Percentiles rank a stretch among this genome's conserved stretches.
Evolutionary conservation across 2,329 filamentous ascomycete genomes (phyloP).

Genomic region (Trichoderma afroharzianum): DNA sequence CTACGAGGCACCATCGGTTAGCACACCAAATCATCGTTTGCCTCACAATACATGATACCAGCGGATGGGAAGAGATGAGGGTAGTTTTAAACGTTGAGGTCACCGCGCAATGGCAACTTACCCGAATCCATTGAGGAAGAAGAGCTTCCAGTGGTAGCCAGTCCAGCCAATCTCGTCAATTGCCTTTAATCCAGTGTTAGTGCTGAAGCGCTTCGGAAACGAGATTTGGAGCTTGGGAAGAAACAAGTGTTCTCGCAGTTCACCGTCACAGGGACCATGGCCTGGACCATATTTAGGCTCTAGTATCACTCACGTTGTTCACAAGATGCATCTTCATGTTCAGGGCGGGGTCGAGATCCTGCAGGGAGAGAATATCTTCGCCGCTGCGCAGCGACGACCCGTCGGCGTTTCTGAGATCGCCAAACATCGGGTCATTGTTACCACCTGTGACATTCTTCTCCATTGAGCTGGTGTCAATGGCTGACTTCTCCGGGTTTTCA

Average conservation of each 20-base stretch:
- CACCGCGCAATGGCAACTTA: slow-evolving; percentile 21
- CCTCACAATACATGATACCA: neutral
- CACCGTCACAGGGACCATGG: neutral
- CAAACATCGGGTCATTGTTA: neutral
- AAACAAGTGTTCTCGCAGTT: neutral
- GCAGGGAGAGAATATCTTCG: slow-evolving; percentile 52
- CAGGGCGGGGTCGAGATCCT: slow-evolving; percentile 58
- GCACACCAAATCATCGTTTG: neutral
- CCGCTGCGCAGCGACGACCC: slow-evolving; percentile 24
- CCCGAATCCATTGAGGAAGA: slow-evolving; percentile 60
- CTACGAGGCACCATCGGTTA: slow-evolving; percentile 25
- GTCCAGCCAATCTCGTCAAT: slow-evolving; percentile 62
- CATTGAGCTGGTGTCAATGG: slow-evolving; percentile 16
- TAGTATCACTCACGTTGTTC: slow-evolving; percentile 52
- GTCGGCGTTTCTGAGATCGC: slow-evolving; percentile 19
- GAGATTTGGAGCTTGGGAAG: neutral
- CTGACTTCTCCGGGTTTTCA: slow-evolving; percentile 1
- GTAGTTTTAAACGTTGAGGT: neutral
- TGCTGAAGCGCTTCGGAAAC: neutral
- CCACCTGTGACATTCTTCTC: slow-evolving; percentile 18
- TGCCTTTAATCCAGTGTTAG: slow-evolving; percentile 29
- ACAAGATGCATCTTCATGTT: slow-evolving; percentile 66
- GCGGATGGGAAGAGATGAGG: neutral
- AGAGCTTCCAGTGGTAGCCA: slow-evolving; percentile 55
- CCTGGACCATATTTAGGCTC: neutral